phyloP scores from a whole-genome alignment of 176 grass and related monocot genomes.

The Ampelocalamus luodianensis region DNA sequence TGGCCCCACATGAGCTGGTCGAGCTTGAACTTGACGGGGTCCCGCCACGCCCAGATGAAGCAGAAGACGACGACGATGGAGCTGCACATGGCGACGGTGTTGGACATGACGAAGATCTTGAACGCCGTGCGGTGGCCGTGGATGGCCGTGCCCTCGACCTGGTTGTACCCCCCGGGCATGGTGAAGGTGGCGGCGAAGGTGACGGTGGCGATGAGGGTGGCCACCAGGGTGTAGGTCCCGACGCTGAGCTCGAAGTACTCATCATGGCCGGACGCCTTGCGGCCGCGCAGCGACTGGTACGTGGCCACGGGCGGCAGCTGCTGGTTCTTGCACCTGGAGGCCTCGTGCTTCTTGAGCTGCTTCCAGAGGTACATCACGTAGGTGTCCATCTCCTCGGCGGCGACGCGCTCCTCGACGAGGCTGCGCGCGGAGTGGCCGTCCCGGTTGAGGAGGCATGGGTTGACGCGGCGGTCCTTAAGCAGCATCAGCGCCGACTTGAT shows the following conservation, averaged over 20 bases:
- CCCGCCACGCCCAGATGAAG: conserved; percentile 49
- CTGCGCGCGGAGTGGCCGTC: conserved; percentile 29
- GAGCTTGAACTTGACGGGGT: conserved; percentile 46
- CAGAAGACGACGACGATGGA: conserved; percentile 49
- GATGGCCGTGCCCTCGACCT: conserved; percentile 15
- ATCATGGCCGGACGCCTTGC: background rate
- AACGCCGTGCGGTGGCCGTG: conserved; percentile 10
- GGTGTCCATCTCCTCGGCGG: background rate
- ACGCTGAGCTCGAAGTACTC: conserved; percentile 45
- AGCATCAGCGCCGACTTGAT: conserved; percentile 45
- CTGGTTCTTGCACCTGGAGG: conserved; percentile 27
- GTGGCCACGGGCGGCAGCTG: conserved; percentile 11
- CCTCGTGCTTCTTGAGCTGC: conserved; percentile 31
- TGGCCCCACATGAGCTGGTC: conserved; percentile 42
- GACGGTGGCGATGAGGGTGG: conserved; percentile 45
- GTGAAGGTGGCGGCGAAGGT: conserved; percentile 45
- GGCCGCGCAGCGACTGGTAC: background rate
- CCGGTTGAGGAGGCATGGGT: conserved; percentile 33
- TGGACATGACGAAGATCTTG: conserved; percentile 47
- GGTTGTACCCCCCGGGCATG: conserved; percentile 42
- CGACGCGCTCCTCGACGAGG: background rate
- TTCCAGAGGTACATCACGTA: conserved; percentile 44
- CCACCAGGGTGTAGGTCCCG: conserved; percentile 41
- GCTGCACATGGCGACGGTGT: conserved; percentile 51
- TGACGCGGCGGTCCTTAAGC: conserved; percentile 26